phyloP scores from a whole-genome alignment of 768 basidiomycete species.

The Rhodocollybia butyracea region DNA sequence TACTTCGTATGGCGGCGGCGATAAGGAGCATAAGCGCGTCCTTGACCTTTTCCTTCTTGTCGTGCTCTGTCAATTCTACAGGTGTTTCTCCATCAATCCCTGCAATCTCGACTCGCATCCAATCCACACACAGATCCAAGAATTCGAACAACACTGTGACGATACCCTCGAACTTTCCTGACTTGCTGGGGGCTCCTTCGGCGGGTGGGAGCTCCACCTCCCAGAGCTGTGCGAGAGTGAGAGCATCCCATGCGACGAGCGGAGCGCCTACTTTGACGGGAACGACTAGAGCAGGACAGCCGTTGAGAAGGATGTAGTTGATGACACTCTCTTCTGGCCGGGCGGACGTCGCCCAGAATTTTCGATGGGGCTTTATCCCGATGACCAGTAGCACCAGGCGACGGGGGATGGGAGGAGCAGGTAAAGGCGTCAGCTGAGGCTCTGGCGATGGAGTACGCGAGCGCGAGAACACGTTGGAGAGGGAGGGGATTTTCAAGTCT shows the following conservation, averaged over 20 bases:
- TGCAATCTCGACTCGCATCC: constrained; percentile 45
- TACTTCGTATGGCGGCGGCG: constrained; percentile 52
- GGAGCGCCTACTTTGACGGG: constrained; percentile 60
- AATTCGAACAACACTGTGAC: constrained; percentile 56
- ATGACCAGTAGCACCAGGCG: constrained; percentile 55
- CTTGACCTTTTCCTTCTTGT: constrained; percentile 38
- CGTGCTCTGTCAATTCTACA: constrained; percentile 20
- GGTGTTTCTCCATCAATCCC: constrained; percentile 12
- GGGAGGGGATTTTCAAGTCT: constrained; percentile 26
- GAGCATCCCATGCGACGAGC: constrained; percentile 60
- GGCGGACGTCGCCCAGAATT: constrained; percentile 55
- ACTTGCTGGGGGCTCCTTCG: constrained; percentile 25
- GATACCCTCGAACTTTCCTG: constrained; percentile 47
- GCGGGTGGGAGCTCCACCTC: constrained; percentile 37
- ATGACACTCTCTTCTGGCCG: constrained; percentile 62
- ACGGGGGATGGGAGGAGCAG: constrained; percentile 42
- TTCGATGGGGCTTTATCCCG: constrained; percentile 59
- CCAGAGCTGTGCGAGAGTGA: constrained; percentile 60
- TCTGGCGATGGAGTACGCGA: constrained; percentile 53
- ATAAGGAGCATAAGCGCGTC: constrained; percentile 49
- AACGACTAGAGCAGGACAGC: constrained; percentile 56
- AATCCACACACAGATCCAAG: constrained; percentile 59
- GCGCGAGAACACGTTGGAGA: constrained; percentile 42
- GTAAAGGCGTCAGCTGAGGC: constrained; percentile 38
- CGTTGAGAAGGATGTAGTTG: constrained; percentile 58